Percentiles rank a stretch among this genome's conserved stretches.
These are phyloP conservation scores for Phylloporus sp. DNA, from an alignment of 768 basidiomycete genomes.

Conservation along the genomic window DNA sequence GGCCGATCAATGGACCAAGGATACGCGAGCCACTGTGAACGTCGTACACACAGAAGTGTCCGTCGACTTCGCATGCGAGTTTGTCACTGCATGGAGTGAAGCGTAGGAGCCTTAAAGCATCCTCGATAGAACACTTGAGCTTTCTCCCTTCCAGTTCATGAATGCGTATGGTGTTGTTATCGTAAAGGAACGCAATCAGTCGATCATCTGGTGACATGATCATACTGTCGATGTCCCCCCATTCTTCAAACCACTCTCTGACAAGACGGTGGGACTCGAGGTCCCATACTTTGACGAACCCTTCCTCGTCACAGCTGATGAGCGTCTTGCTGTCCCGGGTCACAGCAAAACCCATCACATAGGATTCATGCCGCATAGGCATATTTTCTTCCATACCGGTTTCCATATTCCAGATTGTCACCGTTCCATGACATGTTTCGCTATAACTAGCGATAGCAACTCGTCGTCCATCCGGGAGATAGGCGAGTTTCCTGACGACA, in stretches of 20 bases:
- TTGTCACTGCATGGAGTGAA: not conserved
- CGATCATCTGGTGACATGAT: not conserved
- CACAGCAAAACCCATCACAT: not conserved
- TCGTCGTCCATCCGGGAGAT: not conserved
- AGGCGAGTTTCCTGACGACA: too few species aligned
- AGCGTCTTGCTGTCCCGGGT: not conserved
- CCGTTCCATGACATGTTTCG: not conserved
- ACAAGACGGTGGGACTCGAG: not conserved
- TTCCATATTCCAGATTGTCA: not conserved
- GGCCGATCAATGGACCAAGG: not conserved
- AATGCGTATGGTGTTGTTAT: too few species aligned
- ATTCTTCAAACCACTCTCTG: not conserved
- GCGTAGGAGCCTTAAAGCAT: too few species aligned
- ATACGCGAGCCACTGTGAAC: not conserved
- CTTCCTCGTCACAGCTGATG: not conserved
- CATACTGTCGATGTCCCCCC: not conserved
- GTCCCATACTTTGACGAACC: not conserved
- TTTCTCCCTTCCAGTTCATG: too few species aligned
- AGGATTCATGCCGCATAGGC: not conserved
- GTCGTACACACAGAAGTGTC: not conserved
- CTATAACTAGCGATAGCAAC: not conserved
- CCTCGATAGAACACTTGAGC: too few species aligned
- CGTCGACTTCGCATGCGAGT: not conserved
- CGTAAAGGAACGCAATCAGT: not conserved
- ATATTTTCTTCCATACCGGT: not conserved